Base-by-base conservation (phyloP, 1,284 basidiomycete genomes). In the Trichosporon faecale region DNA sequence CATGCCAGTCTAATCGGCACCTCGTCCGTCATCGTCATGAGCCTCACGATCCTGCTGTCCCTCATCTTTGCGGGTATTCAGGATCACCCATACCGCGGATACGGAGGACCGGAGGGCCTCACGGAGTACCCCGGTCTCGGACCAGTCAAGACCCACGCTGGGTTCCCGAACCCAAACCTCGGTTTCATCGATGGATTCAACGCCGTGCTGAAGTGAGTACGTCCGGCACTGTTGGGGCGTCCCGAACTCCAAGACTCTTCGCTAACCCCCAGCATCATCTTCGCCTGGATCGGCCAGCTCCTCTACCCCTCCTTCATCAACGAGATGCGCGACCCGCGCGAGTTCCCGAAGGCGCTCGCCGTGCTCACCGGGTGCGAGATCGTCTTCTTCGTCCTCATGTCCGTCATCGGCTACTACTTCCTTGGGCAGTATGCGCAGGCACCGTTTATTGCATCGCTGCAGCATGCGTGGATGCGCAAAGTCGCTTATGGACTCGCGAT, bases 281-380 rank as follows among this genome's bases (percentile, higher is more conserved):
- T 89, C 78, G 88, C 88, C 6, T 88, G 87, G 76, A 86, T 90
- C 46, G 89, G 89, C 0, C 89, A 91, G 74, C 77, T 79, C 44
- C 76, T 86, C 35, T 84, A 85, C 74, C 84, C 84, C 0, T 83
- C 82, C 0, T 55, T 66, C 65, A 66, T 66, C 31, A 49, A 46
- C 65, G 82, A 84, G 74, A 84, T 84, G 82, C 79, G 77, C 64
- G 70, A 76, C 35, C 81, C 81, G 1, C 72, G 86, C 70, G 89
- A 90, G 70, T 91, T 91, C 82, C 88, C 88, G 21, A 89, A 89
- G 77, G 78, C 76, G 2, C 72, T 79, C 16, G 75, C 84, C 60
- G 78, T 84, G 12, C 79, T 85, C 7, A 86, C 85, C 67, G 84
- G 86, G 18, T 84, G 86, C 37, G 88, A 90, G 76, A 82, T 90